Conservation (phyloP, 2,329 filamentous ascomycete species). For the Neofusicoccum umdonicola region DNA sequence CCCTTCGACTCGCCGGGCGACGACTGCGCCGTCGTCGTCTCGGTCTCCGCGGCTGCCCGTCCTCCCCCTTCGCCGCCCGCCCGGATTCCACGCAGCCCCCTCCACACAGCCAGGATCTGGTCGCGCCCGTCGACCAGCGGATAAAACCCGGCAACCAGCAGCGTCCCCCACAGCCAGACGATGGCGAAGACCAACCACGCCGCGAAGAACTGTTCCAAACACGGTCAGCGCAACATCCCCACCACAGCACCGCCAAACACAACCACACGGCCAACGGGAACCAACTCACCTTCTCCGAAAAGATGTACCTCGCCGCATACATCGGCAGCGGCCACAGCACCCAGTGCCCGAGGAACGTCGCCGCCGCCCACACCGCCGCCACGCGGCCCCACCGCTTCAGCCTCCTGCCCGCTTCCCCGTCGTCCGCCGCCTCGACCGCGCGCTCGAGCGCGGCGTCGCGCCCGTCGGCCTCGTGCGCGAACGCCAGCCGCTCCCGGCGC, state of each 20-base stretch:
- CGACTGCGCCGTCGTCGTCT: background rate
- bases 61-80: background rate
- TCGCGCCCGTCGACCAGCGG: conserved; percentile 49
- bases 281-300: conserved; percentile 39
- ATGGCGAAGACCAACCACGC: conserved; percentile 53
- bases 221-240: background rate
- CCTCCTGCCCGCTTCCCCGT: conserved; percentile 23
- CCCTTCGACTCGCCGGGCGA: background rate
- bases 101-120: conserved; percentile 29
- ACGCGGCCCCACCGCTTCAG: conserved; percentile 45
- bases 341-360: conserved; percentile 54
- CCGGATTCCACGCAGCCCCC: conserved; percentile 12
- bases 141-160: conserved; percentile 51
- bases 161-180: conserved; percentile 54
- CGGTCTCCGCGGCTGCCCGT: no score
- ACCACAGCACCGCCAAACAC: background rate
- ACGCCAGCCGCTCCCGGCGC: conserved; percentile 25
- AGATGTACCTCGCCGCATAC: conserved; percentile 53
- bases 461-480: conserved; percentile 25
- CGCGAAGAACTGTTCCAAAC: conserved; percentile 41
- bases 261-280: background rate
- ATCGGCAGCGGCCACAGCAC: conserved; percentile 56
- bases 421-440: conserved; percentile 27
- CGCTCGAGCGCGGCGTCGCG: conserved; percentile 21
- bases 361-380: conserved; percentile 44